Percentiles rank a stretch among this genome's conserved stretches.
These are phyloP conservation scores for Acer saccharum DNA, from an alignment of 345 rosid genomes.

Conservation along the genomic window DNA sequence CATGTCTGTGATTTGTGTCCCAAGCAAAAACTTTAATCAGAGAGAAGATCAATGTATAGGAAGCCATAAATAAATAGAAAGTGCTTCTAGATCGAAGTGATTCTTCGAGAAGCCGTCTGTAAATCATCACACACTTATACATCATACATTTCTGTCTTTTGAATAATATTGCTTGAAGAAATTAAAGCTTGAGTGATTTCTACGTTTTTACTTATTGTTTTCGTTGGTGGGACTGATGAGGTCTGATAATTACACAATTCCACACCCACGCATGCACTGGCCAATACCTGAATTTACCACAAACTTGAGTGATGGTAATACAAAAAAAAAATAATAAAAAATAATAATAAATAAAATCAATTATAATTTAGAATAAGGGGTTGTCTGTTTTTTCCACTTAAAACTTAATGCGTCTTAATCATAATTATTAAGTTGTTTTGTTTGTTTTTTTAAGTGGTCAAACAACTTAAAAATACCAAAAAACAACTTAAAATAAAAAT, in stretches of 20 bases:
- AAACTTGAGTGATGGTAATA: background rate
- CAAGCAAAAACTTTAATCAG: background rate
- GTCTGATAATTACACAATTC: background rate
- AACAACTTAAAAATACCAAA: too few species aligned
- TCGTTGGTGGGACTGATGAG: background rate
- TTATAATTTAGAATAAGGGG: too few species aligned
- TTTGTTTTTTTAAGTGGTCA: too few species aligned
- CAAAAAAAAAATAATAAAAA: too few species aligned
- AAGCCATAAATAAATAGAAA: background rate
- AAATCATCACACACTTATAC: background rate
- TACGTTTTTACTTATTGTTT: background rate
- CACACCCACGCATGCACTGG: background rate
- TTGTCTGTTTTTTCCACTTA: too few species aligned
- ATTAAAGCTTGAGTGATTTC: background rate
- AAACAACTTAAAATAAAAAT: too few species aligned
- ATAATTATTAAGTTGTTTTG: too few species aligned
- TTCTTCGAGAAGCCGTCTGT: background rate
- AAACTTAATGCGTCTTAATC: too few species aligned
- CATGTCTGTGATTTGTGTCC: background rate
- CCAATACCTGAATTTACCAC: background rate
- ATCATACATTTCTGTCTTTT: background rate
- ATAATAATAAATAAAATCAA: too few species aligned
- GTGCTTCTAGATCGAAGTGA: background rate
- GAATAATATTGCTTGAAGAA: background rate
- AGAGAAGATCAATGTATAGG: too few species aligned